Percentiles rank a stretch among this genome's conserved stretches.
Conservation (phyloP, 106 monocot genomes). For the Allium fistulosum region DNA sequence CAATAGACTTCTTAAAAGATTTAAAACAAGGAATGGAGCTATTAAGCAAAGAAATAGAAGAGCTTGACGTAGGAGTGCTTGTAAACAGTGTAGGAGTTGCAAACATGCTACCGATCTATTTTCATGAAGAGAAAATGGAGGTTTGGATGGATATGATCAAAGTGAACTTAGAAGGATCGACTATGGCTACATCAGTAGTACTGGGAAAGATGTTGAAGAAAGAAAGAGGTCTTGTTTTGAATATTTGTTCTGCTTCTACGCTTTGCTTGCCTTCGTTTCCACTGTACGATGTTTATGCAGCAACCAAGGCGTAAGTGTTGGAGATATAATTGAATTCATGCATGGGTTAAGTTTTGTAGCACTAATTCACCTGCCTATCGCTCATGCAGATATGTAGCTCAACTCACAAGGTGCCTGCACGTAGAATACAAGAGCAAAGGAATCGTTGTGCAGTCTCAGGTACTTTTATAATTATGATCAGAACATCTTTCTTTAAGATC, state of each 20-base stretch:
- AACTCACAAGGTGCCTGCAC: neutral
- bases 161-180: slow-evolving; percentile 52
- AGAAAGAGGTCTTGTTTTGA: slow-evolving; percentile 44
- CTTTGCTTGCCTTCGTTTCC: slow-evolving; percentile 5
- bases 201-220: slow-evolving; percentile 46
- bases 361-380: neutral
- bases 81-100: slow-evolving; percentile 63
- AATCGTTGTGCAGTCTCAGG: neutral
- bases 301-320: slow-evolving; percentile 67
- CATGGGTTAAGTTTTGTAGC: neutral
- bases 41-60: slow-evolving; percentile 29
- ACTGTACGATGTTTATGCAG: slow-evolving; percentile 51
- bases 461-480: neutral
- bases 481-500: too few species aligned
- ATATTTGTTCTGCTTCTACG: slow-evolving; percentile 34
- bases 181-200: slow-evolving; percentile 39
- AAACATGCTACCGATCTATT: slow-evolving; percentile 32
- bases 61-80: slow-evolving; percentile 61
- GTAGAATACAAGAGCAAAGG: neutral
- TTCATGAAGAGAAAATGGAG: slow-evolving; percentile 50
- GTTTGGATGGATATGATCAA: slow-evolving; percentile 35
- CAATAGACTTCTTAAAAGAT: slow-evolving; percentile 41
- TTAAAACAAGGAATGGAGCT: slow-evolving; percentile 13
- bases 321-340: neutral
- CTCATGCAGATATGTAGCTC: neutral